Evolutionary conservation across 306 rosid genomes (phyloP), one percentile per base, ranked within the genome.

Genomic region (Myrica gale): DNA sequence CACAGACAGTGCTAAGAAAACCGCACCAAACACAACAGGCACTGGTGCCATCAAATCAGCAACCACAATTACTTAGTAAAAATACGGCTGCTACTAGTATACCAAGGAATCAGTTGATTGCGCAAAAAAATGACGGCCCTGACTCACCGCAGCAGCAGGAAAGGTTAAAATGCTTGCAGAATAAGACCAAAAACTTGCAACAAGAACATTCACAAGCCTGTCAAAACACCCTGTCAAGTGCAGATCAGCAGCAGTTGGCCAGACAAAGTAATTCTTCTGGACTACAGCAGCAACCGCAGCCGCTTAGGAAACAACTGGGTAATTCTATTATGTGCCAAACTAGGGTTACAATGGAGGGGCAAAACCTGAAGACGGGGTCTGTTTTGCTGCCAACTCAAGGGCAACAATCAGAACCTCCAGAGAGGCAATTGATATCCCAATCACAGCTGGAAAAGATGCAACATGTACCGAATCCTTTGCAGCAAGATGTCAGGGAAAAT

Each of bases 361-460:
- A 65, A 16, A 65, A 5, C 21, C 47, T 39, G 26, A 43, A 65
- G 48, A 65, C 48, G 16, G 48, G 13, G 7, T 17, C 48, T 15
- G 23, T 23, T 65, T 39, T 41, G 45, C 9, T 65, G 48, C 48
- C 23, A 4, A 41, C 48, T 65, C 69, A 65, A 65, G 48, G 69
- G 48, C 69, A 41, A 41, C 69, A 65, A 41, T 65, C 45, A 7
- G 12, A 65, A 65, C 47, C 47, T 65, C 69, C 69, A 16, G 23
- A 39, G 69, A 41, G 69, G 69, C 48, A 65, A 65, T 4, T 41
- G 69, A 16, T 41, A 15, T 65, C 48, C 16, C 48, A 39, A 41
- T 65, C 48, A 65, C 69, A 65, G 48, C 48, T 6, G 1, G 46
- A 65, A 39, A 42, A 65, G 47, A 9, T 17, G 46, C 47, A 41